Evolutionary conservation across 768 basidiomycete species (phyloP), one percentile per base, ranked within the genome.

Genomic region (Amanita thiersii): DNA sequence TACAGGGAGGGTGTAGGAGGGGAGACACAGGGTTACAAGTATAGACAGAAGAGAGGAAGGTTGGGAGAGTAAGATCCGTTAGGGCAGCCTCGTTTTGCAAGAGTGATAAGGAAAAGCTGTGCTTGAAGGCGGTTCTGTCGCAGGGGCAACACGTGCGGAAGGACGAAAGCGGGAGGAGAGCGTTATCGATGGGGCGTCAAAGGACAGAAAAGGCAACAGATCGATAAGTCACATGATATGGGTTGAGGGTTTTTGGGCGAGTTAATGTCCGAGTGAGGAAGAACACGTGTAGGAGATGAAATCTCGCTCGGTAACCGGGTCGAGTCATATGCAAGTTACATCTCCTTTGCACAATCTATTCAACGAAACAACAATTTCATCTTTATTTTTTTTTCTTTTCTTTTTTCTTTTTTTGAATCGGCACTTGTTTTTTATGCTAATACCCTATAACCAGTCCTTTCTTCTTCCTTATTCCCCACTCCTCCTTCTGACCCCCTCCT

Each of bases 361-460:
- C 34, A 36, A 37, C 21, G 40, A 41, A 39, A 29, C 36, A 40
- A 34, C 33, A 45, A 39, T 34, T 36, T 44, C 44, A 30, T 15
- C 29, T 40, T 7, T 34, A 28, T 7, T 20, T 37, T 37, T 20
- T 19, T 47, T 33, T 50, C 30, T 26, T 30, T 42, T 37, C 32
- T 44, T 24, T 28, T 42, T 40, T 25, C 40, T 46, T 51, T 44
- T 52, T 50, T 48, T 46, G 37, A 51, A 49, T 51, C 48, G 46
- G 44, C 47, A 48, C 43, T 49, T 47, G 18, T 45, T 40, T 47
- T 42, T 40, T 39, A 38, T 38, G n/a, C 24, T 47, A n/a, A 44
- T 47, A 47, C 47, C 46, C 42, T 43, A 37, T 43, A 47, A 44
- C 40, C 37, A 12, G 21, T 24, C 37, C 10, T 18, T 18, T 20